Evolutionary conservation across 768 basidiomycete genomes (phyloP).

Genomic region (Basidioascus undulatus): DNA sequence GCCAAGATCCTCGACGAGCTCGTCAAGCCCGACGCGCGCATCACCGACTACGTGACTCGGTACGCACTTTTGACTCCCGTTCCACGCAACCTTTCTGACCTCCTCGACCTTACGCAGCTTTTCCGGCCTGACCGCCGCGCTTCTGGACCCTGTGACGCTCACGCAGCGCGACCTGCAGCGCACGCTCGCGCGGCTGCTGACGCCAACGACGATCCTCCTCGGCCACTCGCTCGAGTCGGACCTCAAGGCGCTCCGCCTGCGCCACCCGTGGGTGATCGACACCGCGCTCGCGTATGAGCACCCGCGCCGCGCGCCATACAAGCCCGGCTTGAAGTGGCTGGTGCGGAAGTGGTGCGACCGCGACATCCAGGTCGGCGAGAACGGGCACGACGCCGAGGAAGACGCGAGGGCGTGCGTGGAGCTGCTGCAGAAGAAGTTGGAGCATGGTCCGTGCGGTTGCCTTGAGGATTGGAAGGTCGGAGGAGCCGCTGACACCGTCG

Average conservation of each 20-base stretch:
- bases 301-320: conserved; percentile 74
- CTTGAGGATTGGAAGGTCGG: too few relatives aligned
- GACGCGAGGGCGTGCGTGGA: conserved; percentile 77
- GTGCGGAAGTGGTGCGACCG: conserved; percentile 77
- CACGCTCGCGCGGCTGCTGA: conserved; percentile 29
- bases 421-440: conserved; percentile 55
- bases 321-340: conserved; percentile 91
- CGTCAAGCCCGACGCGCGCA: conserved; percentile 63
- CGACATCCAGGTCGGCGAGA: conserved; percentile 68
- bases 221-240: conserved; percentile 95
- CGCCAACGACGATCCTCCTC: conserved; percentile 42
- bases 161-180: conserved; percentile 56
- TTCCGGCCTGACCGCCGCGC: conserved; percentile 73
- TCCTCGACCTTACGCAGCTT: conserved; percentile 27
- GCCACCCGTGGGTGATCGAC: conserved; percentile 71
- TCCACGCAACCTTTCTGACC: not conserved
- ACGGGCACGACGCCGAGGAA: conserved; percentile 83
- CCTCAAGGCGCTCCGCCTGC: conserved; percentile 49
- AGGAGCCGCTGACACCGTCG: too few relatives aligned
- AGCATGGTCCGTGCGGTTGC: conserved; percentile 28
- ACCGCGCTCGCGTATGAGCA: conserved; percentile 78
- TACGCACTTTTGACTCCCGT: conserved; percentile 16
- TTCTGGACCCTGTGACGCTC: conserved; percentile 43
- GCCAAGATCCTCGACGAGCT: conserved; percentile 65
- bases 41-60: conserved; percentile 82